Conservation (phyloP, 805 yeast genomes). For the Starmerella bombi region DNA sequence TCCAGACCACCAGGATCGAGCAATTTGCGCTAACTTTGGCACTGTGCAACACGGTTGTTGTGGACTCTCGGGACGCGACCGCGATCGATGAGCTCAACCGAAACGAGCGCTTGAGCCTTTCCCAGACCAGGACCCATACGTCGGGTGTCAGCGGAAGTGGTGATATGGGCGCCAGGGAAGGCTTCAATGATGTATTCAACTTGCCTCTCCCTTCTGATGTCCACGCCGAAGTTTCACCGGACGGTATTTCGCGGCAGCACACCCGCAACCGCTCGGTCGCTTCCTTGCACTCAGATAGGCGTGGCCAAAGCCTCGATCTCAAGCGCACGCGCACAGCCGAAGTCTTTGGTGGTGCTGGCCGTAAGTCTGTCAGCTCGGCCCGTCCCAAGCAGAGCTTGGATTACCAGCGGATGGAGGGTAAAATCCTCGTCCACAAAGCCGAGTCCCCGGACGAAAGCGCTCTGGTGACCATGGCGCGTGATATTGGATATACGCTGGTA, state of each 20-base stretch:
- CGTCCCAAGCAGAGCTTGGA: slow-evolving; percentile 8
- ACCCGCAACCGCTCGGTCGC: neutral
- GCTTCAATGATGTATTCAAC: neutral
- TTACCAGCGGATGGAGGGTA: slow-evolving; percentile 24
- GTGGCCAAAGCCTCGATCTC: neutral
- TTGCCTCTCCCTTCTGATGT: neutral
- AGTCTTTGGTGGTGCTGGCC: slow-evolving; percentile 8
- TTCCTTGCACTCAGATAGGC: neutral
- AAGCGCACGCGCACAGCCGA: neutral
- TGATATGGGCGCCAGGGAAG: neutral
- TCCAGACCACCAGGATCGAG: slow-evolving; percentile 39
- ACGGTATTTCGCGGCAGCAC: neutral
- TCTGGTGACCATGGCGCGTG: slow-evolving; percentile 61
- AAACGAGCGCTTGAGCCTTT: neutral
- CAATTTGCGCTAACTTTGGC: slow-evolving; percentile 54
- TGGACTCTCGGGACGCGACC: slow-evolving; percentile 31
- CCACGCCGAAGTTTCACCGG: neutral
- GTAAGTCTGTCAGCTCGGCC: slow-evolving; percentile 8
- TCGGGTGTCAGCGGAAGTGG: neutral
- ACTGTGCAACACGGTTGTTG: slow-evolving; percentile 61
- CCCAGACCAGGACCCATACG: neutral
- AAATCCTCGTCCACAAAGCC: slow-evolving; percentile 45
- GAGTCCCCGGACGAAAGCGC: slow-evolving; percentile 81
- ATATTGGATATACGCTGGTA: slow-evolving; percentile 51
- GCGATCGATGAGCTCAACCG: neutral